phyloP scores from a whole-genome alignment of 2,329 filamentous ascomycete species.

The Didymella sp. region DNA sequence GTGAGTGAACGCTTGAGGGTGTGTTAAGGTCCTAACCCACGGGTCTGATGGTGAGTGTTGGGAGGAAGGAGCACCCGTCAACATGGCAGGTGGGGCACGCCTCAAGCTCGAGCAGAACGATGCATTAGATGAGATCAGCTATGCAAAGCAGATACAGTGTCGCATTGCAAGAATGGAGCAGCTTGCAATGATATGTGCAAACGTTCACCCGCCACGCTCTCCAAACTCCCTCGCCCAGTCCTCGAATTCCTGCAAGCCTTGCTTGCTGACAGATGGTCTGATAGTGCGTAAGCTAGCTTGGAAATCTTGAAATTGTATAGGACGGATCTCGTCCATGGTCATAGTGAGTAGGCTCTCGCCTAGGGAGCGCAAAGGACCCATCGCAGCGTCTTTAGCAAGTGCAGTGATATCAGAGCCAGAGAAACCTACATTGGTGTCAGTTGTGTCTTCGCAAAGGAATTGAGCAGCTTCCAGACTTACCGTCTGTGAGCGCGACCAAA shows the following conservation, averaged over 20 bases:
- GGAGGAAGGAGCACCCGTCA: slow-evolving; percentile 17
- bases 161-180: neutral
- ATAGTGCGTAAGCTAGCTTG: slow-evolving; percentile 83
- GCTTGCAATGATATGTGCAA: neutral
- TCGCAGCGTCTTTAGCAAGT: slow-evolving; percentile 94
- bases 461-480: slow-evolving; percentile 55
- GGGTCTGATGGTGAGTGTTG: neutral
- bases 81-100: slow-evolving; percentile 17
- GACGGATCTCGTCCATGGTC: slow-evolving; percentile 91
- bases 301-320: slow-evolving; percentile 85
- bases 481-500: slow-evolving; percentile 83
- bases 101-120: neutral
- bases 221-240: slow-evolving; percentile 95
- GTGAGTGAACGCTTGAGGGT: neutral
- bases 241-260: slow-evolving; percentile 87
- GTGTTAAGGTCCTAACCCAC: neutral
- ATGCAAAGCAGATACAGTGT: neutral
- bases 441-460: neutral
- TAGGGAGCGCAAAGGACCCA: slow-evolving; percentile 89
- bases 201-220: slow-evolving; percentile 78
- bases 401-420: slow-evolving; percentile 97
- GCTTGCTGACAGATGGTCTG: slow-evolving; percentile 84
- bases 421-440: slow-evolving; percentile 69
- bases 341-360: slow-evolving; percentile 90
- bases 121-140: neutral